Base-by-base conservation (phyloP, 257 asterid genomes). In the Rubia yunnanensis region DNA sequence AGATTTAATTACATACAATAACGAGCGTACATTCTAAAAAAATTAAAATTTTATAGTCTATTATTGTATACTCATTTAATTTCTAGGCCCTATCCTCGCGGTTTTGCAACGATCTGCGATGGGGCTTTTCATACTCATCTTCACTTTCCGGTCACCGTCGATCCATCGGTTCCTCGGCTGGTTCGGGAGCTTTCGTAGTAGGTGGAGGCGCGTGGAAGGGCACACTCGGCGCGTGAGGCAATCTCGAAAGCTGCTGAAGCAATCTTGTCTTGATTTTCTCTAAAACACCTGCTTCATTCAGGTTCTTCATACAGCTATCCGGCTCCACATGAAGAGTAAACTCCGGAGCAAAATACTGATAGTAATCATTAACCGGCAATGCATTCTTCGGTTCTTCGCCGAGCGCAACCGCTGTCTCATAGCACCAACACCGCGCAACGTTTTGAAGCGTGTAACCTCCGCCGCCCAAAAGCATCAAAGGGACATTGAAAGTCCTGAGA, bases 361-460 rank as follows among this genome's bases (percentile, higher is more conserved):
- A 90, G 69, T 90, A 90, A 10, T 87, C 95, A 63, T 87, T 87
- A 75, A 78, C 80, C 2, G 97, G 97, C 79, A 90, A 78, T 53
- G 76, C 85, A 63, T 90, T 87, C 63, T 84, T 95, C 11, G 89
- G 97, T 65, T 90, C 97, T 23, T 85, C 86, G 39, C 83, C 95
- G 39, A 90, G 90, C 38, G 97, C 97, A 36, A 90, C 97, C 17
- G 97, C 95, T 44, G 95, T 90, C 95, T 85, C 92, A 63, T 83
- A 83, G 71, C 87, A 81, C 92, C 92, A 85, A 74, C 92, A 85
- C 23, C 89, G 83, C 8, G 89, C 84, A 27, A 85, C 89, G 65
- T 85, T 85, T 24, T 89, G 74, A 4, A 85, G 81, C 3, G 89
- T 85, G 63, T 83, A 85, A 22, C 92, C 92, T 66, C 89, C 92